Percentiles rank a stretch among this genome's conserved stretches.
phyloP scores from a whole-genome alignment of 2,329 filamentous ascomycete species.

The Aspergillus thermomutatus region DNA sequence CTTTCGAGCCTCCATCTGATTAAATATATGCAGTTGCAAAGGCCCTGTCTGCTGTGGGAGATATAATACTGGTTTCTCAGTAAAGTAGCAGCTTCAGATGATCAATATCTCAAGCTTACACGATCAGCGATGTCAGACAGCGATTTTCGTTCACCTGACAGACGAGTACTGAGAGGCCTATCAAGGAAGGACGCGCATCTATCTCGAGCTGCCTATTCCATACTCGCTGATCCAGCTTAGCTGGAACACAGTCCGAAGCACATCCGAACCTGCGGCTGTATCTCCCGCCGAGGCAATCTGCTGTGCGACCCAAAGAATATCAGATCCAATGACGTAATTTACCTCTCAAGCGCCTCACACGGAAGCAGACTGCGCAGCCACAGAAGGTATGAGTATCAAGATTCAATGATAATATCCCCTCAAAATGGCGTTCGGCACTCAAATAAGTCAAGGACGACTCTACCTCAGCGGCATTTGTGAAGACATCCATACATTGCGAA shows the following conservation, averaged over 20 bases:
- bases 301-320: neutral
- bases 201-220: neutral
- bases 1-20: neutral
- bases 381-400: neutral
- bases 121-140: neutral
- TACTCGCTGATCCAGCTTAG: neutral
- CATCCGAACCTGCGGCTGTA: neutral
- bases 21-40: neutral
- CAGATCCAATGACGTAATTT: neutral
- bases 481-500: neutral
- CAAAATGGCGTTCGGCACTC: neutral
- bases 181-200: neutral
- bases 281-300: neutral
- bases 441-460: neutral
- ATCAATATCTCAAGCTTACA: neutral
- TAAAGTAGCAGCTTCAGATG: neutral
- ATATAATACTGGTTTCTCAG: neutral
- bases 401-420: neutral
- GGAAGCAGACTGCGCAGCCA: neutral
- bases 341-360: neutral
- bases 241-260: neutral
- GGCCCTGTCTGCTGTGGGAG: neutral
- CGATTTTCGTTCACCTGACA: neutral
- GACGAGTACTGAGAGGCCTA: neutral
- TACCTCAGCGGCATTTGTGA: neutral